phyloP scores from a whole-genome alignment of 345 rosid genomes.

The Lepidium aucheri region DNA sequence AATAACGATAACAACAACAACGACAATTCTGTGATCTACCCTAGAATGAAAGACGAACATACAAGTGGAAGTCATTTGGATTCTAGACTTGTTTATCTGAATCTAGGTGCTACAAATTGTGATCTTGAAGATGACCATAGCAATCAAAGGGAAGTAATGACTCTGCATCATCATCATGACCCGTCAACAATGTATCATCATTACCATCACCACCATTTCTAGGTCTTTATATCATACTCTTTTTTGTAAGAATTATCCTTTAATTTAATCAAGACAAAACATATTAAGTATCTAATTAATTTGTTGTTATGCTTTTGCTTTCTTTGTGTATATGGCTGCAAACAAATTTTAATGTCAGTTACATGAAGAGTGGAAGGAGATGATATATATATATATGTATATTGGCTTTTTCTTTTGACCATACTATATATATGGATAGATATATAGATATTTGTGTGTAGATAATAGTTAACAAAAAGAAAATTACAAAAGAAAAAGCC shows the following conservation, averaged over 20 bases:
- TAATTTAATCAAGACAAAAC: neutral
- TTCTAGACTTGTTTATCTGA: constrained; percentile 83
- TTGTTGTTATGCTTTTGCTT: neutral
- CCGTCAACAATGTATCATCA: constrained; percentile 36
- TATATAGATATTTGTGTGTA: too few species aligned
- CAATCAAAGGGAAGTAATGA: constrained; percentile 44
- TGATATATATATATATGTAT: too few species aligned
- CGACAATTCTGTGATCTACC: constrained; percentile 45
- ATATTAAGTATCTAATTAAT: constrained; percentile 1
- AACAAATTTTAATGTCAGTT: neutral
- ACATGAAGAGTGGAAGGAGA: neutral
- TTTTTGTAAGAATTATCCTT: neutral
- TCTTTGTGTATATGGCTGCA: neutral
- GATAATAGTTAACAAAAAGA: neutral
- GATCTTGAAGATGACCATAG: constrained; percentile 41
- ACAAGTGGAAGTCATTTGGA: constrained; percentile 47
- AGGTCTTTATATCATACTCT: constrained; percentile 7
- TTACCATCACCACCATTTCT: constrained; percentile 61
- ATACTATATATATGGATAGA: neutral
- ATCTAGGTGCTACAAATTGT: constrained; percentile 66
- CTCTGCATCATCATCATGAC: constrained; percentile 38
- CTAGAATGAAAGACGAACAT: constrained; percentile 63
- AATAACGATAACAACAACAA: constrained; percentile 33
- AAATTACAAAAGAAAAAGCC: constrained; percentile 1
- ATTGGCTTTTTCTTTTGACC: too few species aligned